Conservation (phyloP, 1,284 basidiomycete species). For the Heterobasidion parviporum region DNA sequence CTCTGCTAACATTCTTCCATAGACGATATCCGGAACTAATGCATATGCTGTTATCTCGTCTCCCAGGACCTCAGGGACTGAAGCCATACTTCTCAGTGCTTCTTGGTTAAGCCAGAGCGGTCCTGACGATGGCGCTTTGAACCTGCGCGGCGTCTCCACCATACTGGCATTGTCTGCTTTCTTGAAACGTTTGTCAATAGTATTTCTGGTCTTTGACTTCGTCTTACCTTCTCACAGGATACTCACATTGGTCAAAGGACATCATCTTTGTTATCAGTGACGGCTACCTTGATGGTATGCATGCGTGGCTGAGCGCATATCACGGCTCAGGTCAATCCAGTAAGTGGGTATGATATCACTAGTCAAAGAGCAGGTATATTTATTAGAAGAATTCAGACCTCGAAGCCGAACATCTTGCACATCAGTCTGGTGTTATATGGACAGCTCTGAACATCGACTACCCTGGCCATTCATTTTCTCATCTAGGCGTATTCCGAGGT, state of each 20-base stretch:
- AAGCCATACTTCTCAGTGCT: conserved; percentile 86
- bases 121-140: conserved; percentile 35
- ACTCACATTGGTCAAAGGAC: conserved; percentile 92
- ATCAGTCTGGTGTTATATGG: conserved; percentile 85
- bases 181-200: conserved; percentile 56
- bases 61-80: conserved; percentile 82
- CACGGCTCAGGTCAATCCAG: conserved; percentile 66
- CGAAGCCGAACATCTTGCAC: conserved; percentile 47
- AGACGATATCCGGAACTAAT: conserved; percentile 59
- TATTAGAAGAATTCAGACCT: conserved; percentile 40
- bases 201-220: neutral
- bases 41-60: conserved; percentile 78
- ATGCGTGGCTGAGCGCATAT: conserved; percentile 85
- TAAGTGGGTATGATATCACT: conserved; percentile 23
- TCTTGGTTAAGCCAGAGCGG: conserved; percentile 74
- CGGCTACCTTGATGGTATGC: conserved; percentile 84
- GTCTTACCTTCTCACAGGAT: conserved; percentile 39
- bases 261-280: conserved; percentile 88
- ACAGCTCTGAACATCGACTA: conserved; percentile 93
- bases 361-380: neutral
- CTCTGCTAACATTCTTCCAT: neutral
- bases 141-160: conserved; percentile 82
- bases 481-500: conserved; percentile 90
- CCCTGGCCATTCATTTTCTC: conserved; percentile 92
- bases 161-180: conserved; percentile 79